phyloP scores from a whole-genome alignment of 169 alveolate genomes.

The Theileria sp. region DNA sequence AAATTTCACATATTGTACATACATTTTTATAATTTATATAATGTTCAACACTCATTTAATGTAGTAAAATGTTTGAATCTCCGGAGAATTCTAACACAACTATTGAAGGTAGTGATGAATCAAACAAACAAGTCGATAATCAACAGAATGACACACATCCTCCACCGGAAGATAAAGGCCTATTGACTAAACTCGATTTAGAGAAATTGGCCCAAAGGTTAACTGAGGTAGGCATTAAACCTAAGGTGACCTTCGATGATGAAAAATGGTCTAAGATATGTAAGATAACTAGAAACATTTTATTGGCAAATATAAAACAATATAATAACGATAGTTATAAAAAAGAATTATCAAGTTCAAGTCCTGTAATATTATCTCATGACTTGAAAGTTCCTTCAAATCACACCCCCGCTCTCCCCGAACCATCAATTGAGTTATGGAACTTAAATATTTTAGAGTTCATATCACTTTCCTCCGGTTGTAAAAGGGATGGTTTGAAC shows the following conservation, averaged over 20 bases:
- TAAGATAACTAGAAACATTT: conserved; percentile 22
- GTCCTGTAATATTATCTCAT: conserved; percentile 9
- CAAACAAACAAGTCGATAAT: neutral
- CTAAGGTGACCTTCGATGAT: conserved; percentile 14
- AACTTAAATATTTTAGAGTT: conserved; percentile 14
- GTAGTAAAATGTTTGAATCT: conserved; percentile 20
- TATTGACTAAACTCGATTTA: neutral
- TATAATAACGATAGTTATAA: neutral
- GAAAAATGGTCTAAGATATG: conserved; percentile 41
- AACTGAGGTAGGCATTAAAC: neutral
- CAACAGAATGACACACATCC: neutral
- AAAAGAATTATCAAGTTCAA: neutral
- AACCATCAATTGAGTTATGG: conserved; percentile 21
- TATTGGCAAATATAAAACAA: conserved; percentile 25
- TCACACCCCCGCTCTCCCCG: neutral
- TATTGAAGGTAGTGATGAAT: neutral
- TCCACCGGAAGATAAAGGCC: neutral
- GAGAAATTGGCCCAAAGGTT: conserved; percentile 7
- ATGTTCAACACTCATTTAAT: neutral
- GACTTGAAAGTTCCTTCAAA: conserved; percentile 1
- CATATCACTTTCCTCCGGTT: conserved; percentile 19
- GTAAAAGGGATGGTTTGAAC: neutral
- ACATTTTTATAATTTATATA: conserved; percentile 10
- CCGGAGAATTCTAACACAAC: conserved; percentile 1
- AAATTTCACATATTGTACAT: neutral